Evolutionary conservation across 2,329 filamentous ascomycete species (phyloP).

Genomic region (Paracamarosporium sp.): DNA sequence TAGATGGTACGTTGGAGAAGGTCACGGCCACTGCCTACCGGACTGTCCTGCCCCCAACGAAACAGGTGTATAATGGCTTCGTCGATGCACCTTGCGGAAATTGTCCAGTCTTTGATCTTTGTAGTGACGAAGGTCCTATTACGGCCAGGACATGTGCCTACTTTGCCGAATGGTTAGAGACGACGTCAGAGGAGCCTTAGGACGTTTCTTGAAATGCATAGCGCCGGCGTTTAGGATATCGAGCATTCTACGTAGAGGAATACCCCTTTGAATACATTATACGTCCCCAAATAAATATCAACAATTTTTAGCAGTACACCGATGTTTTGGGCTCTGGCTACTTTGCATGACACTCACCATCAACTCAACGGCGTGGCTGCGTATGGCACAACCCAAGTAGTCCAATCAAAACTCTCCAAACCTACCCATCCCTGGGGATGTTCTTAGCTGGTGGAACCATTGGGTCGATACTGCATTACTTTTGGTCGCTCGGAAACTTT

Average conservation of each 20-base stretch:
- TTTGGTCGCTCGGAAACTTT: neutral
- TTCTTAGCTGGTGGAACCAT: too few relatives aligned
- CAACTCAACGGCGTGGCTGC: too few relatives aligned
- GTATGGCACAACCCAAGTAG: neutral
- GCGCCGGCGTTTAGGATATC: slow-evolving; percentile 30
- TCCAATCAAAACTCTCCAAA: too few relatives aligned
- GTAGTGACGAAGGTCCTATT: slow-evolving; percentile 88
- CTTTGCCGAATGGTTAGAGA: slow-evolving; percentile 79
- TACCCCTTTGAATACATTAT: neutral
- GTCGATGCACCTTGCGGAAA: slow-evolving; percentile 89
- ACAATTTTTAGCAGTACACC: neutral
- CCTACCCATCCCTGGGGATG: too few relatives aligned
- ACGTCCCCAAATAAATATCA: neutral
- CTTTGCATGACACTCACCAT: too few relatives aligned
- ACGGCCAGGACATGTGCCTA: slow-evolving; percentile 91
- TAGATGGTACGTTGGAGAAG: slow-evolving; percentile 82
- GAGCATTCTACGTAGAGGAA: slow-evolving; percentile 7
- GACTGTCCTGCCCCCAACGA: slow-evolving; percentile 47
- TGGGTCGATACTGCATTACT: neutral
- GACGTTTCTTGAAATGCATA: slow-evolving; percentile 22
- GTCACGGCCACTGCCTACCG: slow-evolving; percentile 59
- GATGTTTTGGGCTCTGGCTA: neutral
- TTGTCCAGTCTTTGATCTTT: slow-evolving; percentile 93
- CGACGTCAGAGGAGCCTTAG: slow-evolving; percentile 35
- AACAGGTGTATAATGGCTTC: slow-evolving; percentile 71